phyloP scores from a whole-genome alignment of 2,329 filamentous ascomycete genomes.

The Cladorrhinum sp. region DNA sequence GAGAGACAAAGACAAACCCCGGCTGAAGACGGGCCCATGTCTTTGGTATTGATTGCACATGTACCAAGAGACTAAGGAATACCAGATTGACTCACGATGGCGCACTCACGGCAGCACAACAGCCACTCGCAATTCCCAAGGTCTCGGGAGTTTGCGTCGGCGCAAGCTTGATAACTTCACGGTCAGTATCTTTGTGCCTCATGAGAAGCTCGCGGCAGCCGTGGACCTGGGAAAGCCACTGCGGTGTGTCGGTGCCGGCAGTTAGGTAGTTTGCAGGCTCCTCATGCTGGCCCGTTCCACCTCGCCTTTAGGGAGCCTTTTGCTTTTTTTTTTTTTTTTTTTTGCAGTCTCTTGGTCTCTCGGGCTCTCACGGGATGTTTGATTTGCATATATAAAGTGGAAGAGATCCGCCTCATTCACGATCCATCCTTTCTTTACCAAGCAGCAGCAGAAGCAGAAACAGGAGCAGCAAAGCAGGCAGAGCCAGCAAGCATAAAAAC shows the following conservation, averaged over 20 bases:
- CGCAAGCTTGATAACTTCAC: conserved; percentile 7
- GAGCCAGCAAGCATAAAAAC: background rate
- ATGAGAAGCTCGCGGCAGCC: conserved; percentile 8
- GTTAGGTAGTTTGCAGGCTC: background rate
- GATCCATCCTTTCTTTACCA: background rate
- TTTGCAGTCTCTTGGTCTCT: background rate
- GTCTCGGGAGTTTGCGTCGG: conserved; percentile 24
- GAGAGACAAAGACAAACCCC: conserved; percentile 2
- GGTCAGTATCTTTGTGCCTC: background rate
- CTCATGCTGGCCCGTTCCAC: background rate
- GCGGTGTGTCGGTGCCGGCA: conserved; percentile 7
- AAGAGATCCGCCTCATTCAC: conserved; percentile 5
- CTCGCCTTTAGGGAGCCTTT: background rate
- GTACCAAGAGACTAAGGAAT: conserved; percentile 22
- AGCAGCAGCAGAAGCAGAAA: background rate
- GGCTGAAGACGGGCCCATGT: conserved; percentile 18
- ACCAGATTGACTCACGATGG: conserved; percentile 30
- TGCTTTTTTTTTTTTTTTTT: background rate
- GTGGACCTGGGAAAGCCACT: conserved; percentile 10
- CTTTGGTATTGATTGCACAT: conserved; percentile 10
- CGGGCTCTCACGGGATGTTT: conserved; percentile 4
- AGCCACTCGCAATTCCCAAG: conserved; percentile 20
- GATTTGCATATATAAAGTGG: conserved; percentile 18
- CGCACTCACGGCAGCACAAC: conserved; percentile 26
- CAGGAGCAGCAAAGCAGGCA: background rate